Conservation (phyloP, 176 grass and related monocot species). For the Aegilops umbellulata region DNA sequence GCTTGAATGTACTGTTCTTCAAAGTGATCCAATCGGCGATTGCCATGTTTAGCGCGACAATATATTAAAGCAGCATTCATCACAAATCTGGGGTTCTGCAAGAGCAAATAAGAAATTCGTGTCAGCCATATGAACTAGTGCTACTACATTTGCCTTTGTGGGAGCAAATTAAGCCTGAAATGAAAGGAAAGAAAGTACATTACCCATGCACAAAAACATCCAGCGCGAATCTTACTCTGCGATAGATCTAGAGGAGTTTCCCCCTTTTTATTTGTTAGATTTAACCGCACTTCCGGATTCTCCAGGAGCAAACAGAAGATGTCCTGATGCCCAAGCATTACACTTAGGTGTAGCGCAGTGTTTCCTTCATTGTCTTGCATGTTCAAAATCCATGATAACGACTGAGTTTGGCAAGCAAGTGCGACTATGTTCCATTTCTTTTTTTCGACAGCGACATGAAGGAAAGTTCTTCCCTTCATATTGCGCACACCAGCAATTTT, state of each 20-base stretch:
- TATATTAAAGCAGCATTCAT: not conserved
- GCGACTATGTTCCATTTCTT: not conserved
- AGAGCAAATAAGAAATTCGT: too few relatives aligned
- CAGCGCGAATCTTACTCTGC: not conserved
- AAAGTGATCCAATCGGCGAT: constrained; percentile 16
- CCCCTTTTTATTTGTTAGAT: constrained; percentile 29
- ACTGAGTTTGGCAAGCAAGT: not conserved
- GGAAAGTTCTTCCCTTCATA: not conserved
- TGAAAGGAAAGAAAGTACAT: too few relatives aligned
- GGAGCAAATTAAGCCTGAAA: too few relatives aligned
- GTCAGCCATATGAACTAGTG: too few relatives aligned
- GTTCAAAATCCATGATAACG: constrained; percentile 12
- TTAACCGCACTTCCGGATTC: constrained; percentile 5
- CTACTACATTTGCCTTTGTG: too few relatives aligned
- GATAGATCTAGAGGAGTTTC: constrained; percentile 26
- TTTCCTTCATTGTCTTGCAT: constrained; percentile 34
- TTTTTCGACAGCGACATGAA: not conserved
- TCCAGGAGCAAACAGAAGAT: not conserved
- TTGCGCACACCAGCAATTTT: not conserved
- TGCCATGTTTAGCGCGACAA: not conserved
- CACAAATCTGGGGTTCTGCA: not conserved
- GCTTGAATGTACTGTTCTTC: not conserved
- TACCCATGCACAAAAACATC: not conserved
- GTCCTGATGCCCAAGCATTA: not conserved
- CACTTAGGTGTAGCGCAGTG: constrained; percentile 34